Evolutionary conservation across 345 rosid genomes (phyloP).

Genomic region (Euclidium syriacum): DNA sequence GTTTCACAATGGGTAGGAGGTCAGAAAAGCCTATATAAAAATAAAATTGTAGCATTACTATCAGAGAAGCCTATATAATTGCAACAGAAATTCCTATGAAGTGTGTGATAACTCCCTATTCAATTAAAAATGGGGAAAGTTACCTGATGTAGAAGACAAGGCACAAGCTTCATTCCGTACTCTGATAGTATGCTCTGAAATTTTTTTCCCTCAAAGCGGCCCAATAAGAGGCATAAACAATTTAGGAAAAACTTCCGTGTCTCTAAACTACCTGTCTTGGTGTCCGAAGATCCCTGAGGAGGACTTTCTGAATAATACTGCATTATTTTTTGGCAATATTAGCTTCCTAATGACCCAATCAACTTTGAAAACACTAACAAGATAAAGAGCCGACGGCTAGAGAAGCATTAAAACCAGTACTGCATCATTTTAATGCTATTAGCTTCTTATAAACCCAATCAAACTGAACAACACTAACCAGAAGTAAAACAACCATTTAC

Average conservation of each 20-base stretch:
- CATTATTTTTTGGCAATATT: constrained; percentile 29
- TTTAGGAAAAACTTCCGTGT: constrained; percentile 74
- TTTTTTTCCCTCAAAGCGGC: constrained; percentile 67
- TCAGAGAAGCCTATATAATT: neutral
- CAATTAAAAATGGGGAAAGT: neutral
- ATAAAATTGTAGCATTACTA: neutral
- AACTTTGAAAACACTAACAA: constrained; percentile 9
- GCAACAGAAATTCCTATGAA: constrained; percentile 3
- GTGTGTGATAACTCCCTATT: neutral
- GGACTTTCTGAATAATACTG: constrained; percentile 60
- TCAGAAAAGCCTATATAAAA: neutral
- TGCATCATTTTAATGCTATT: neutral
- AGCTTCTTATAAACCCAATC: neutral
- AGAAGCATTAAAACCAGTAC: constrained; percentile 8
- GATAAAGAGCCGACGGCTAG: constrained; percentile 2
- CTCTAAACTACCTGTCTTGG: constrained; percentile 49
- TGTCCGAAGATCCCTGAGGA: constrained; percentile 38
- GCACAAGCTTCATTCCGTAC: constrained; percentile 61
- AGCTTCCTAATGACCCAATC: constrained; percentile 25
- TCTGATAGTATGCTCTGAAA: constrained; percentile 51
- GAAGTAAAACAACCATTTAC: neutral
- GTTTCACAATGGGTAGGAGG: neutral
- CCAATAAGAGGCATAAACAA: constrained; percentile 86
- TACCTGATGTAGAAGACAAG: constrained; percentile 70
- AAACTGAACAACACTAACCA: neutral